Evolutionary conservation across 164 flowering plant genomes (phyloP).

Genomic region (Magnolia sinica): DNA sequence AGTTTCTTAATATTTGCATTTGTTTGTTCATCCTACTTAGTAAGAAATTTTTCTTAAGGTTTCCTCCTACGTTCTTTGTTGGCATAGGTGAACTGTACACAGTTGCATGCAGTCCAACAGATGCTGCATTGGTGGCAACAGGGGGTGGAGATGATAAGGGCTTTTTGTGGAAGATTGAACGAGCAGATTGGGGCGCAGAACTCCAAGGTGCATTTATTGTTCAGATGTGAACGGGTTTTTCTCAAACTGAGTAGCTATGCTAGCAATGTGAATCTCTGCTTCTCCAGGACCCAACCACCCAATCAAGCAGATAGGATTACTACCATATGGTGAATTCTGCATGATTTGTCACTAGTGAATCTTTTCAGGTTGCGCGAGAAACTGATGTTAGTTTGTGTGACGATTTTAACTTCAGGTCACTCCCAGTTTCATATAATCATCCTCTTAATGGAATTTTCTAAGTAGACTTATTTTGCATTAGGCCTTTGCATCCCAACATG

Average conservation of each 20-base stretch:
- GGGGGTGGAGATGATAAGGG: constrained; percentile 96
- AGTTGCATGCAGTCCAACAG: constrained; percentile 84
- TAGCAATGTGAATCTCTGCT: not conserved
- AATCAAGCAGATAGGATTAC: not conserved
- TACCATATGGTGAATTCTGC: not conserved
- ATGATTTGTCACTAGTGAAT: not conserved
- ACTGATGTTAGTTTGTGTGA: too few species aligned
- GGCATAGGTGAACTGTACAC: constrained; percentile 70
- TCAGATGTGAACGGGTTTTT: not conserved
- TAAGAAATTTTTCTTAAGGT: not conserved
- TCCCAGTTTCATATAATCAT: too few species aligned
- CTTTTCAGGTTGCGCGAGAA: too few species aligned
- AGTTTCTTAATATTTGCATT: not conserved
- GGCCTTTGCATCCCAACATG: too few species aligned
- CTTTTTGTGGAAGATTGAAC: constrained; percentile 81
- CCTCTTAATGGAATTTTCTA: too few species aligned
- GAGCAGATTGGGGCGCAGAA: constrained; percentile 71
- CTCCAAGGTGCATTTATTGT: constrained; percentile 48
- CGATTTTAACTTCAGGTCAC: too few species aligned
- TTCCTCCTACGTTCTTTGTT: not conserved
- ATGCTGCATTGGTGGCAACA: constrained; percentile 71
- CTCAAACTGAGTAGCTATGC: not conserved
- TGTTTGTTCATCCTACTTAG: not conserved
- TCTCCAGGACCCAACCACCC: not conserved
- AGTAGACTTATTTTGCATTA: too few species aligned